Conservation (phyloP, 192 early-diverging fungal genomes). For the Funneliformis mosseae region DNA sequence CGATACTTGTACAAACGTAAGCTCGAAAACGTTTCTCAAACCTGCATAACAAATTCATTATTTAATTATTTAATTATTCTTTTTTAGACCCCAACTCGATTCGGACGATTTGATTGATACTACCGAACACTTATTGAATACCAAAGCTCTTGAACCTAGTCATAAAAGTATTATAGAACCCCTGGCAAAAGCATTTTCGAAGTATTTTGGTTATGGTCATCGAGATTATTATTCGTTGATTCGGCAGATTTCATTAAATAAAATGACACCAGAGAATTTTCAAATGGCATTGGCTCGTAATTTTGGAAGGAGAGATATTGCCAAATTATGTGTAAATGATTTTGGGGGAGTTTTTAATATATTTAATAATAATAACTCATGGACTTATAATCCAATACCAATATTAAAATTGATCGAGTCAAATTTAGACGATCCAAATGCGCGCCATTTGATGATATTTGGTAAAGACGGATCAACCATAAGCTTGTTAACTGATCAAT, state of each 20-base stretch:
- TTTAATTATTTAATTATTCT: neutral
- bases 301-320: slow-evolving; percentile 20
- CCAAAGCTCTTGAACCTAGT: neutral
- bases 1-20: slow-evolving; percentile 25
- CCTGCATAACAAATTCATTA: neutral
- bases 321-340: neutral
- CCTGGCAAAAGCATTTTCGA: neutral
- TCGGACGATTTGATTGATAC: neutral
- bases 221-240: neutral
- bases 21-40: no score
- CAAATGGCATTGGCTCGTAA: slow-evolving; percentile 23
- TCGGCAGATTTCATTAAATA: neutral
- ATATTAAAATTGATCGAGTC: slow-evolving; percentile 5
- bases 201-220: slow-evolving; percentile 1
- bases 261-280: neutral
- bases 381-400: neutral
- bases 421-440: slow-evolving; percentile 20
- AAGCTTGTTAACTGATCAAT: neutral
- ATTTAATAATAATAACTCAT: neutral
- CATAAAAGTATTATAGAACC: neutral
- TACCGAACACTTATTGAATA: neutral
- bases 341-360: neutral
- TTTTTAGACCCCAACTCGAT: neutral
- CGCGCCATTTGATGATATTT: slow-evolving; percentile 26
- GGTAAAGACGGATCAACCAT: slow-evolving; percentile 15